Base-by-base conservation (phyloP, 805 yeast genomes). In the Candida rishiriensis region DNA sequence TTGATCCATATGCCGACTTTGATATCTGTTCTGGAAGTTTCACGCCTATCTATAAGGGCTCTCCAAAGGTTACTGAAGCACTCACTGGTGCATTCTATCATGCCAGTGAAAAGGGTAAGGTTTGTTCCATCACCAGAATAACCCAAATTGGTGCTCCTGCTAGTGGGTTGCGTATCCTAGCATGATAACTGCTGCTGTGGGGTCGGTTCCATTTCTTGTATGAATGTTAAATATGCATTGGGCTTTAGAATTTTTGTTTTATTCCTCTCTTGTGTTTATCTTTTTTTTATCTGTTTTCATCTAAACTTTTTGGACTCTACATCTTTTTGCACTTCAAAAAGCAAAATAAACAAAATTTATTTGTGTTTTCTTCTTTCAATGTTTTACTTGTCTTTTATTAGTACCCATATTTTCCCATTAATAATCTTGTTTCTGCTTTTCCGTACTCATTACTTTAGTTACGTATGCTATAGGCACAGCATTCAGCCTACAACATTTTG, bases 51-150 rank as follows among this genome's bases (percentile, higher is more conserved):
- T 91, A 90, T 66, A 75, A 76, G 53, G 93, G 89, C 14, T 68
- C 83, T 29, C 83, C 85, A 33, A 65, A 60, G 34, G 89, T 78
- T 29, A 57, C 76, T 26, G 98, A 93, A 60, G 88, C 95, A 14
- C 70, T 95, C 53, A 88, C 95, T 18, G 96, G 95, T 43, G 95
- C 98, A 43, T 81, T 77, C 61, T 95, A 93, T 61, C 85, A 85
- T 53, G 72, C 80, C 8, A 73, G 78, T 45, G 84, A 81, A 61
- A 82, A 84, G 71, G 98, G 97, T 41, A 77, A 79, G 55, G 58
- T 88, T 32, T 91, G 96, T 68, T 69, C 68, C 40, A 81, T 93
- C 49, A 85, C 97, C 1, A 64, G 73, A 40, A 71, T 95, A 49
- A 84, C 97, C 3, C 70, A 75, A 42, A 80, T 93, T 51, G 99